phyloP scores from a whole-genome alignment of 2,329 filamentous ascomycete species.

The Metarhizium anisopliae region DNA sequence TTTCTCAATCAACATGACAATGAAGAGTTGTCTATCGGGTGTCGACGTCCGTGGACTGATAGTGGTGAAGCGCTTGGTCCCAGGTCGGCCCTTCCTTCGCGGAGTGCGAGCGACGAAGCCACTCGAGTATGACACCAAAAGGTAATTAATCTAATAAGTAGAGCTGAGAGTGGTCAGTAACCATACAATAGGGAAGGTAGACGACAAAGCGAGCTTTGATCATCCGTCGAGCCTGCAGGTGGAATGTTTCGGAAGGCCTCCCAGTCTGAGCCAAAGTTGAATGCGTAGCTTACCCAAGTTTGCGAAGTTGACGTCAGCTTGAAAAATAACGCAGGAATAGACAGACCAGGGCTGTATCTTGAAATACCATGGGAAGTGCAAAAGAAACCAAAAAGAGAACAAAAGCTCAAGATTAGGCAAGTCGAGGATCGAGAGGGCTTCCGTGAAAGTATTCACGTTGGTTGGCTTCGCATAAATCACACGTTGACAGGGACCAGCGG shows the following conservation, averaged over 20 bases:
- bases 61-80: neutral
- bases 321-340: neutral
- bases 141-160: neutral
- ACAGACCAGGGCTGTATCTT: too few relatives aligned
- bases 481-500: neutral
- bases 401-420: neutral
- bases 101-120: neutral
- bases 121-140: neutral
- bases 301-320: neutral
- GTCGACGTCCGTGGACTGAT: neutral
- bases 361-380: neutral
- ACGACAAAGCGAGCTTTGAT: neutral
- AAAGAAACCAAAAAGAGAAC: neutral
- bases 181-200: neutral
- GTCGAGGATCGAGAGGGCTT: neutral
- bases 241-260: neutral
- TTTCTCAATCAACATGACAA: constrained; percentile 11
- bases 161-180: neutral
- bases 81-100: neutral
- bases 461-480: neutral
- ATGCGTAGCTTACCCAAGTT: neutral
- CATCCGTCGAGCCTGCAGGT: neutral
- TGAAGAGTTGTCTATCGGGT: neutral
- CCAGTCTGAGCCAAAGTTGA: neutral
- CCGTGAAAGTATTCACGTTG: neutral